Conservation (phyloP, 345 rosid species). For the Limnanthes douglasii region DNA sequence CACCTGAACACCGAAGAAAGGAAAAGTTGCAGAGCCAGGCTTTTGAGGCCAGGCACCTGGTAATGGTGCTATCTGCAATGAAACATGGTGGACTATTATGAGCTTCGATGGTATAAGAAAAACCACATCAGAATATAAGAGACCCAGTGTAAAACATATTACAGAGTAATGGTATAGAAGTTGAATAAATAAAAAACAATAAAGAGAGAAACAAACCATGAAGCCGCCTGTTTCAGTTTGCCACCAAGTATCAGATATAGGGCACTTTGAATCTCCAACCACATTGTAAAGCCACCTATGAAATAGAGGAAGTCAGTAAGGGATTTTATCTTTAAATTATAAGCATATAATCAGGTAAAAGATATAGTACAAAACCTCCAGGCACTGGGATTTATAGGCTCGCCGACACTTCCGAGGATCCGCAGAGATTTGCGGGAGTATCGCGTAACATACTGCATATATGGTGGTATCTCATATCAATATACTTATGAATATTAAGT, state of each 20-base stretch:
- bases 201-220: conserved; percentile 34
- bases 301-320: conserved; percentile 6
- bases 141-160: conserved; percentile 1
- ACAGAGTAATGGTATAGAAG: too few species aligned
- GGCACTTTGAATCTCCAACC: conserved; percentile 84
- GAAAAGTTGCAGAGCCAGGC: conserved; percentile 99
- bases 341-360: conserved; percentile 6
- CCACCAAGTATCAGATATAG: conserved; percentile 99
- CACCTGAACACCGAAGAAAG: conserved; percentile 99
- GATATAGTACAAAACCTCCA: conserved; percentile 57
- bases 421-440: conserved; percentile 87
- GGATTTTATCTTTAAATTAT: neutral
- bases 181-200: neutral
- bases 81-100: conserved; percentile 6
- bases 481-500: neutral
- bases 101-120: too few species aligned
- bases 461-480: conserved; percentile 13
- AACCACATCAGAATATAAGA: conserved; percentile 7
- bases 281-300: conserved; percentile 89
- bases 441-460: conserved; percentile 57
- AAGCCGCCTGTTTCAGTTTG: conserved; percentile 99
- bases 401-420: conserved; percentile 98
- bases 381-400: conserved; percentile 98
- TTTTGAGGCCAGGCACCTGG: conserved; percentile 99
- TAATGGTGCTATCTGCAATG: conserved; percentile 76